phyloP scores from a whole-genome alignment of 805 yeast species.

The Starmerella apicola region DNA sequence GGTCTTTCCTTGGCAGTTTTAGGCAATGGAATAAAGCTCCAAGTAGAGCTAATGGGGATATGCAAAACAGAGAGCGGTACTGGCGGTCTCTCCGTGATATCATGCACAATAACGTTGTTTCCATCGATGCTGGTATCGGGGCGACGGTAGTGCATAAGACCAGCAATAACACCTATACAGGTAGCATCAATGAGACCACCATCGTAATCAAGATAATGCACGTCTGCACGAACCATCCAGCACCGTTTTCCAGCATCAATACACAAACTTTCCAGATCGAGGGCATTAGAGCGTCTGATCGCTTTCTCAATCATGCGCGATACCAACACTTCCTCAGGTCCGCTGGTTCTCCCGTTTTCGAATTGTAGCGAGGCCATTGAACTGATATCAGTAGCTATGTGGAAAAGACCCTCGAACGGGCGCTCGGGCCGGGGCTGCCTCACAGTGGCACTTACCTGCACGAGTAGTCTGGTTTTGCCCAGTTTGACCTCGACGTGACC shows the following conservation, averaged over 20 bases:
- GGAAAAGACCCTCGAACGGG: constrained; percentile 85
- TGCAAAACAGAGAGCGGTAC: constrained; percentile 76
- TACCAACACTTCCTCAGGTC: constrained; percentile 67
- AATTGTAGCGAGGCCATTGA: constrained; percentile 84
- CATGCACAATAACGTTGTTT: constrained; percentile 44
- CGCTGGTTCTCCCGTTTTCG: constrained; percentile 60
- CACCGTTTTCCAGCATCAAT: constrained; percentile 82
- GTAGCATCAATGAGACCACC: constrained; percentile 88
- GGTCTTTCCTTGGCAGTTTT: too few species aligned
- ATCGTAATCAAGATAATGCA: constrained; percentile 78
- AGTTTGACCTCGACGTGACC: constrained; percentile 71
- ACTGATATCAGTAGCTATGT: constrained; percentile 71
- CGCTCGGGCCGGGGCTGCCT: constrained; percentile 75
- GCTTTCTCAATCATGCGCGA: constrained; percentile 83
- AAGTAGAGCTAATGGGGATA: constrained; percentile 79
- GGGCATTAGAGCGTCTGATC: constrained; percentile 75
- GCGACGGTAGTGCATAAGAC: constrained; percentile 64
- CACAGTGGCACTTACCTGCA: constrained; percentile 62
- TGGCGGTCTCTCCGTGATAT: constrained; percentile 69
- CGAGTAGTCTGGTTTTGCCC: constrained; percentile 65
- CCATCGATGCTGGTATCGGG: constrained; percentile 65
- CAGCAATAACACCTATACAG: constrained; percentile 82
- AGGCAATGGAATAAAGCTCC: constrained; percentile 55
- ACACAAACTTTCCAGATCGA: constrained; percentile 83
- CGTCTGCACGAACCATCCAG: constrained; percentile 84